Base-by-base conservation (phyloP, 805 yeast genomes). In the Yamadazyma paraphyllophila region DNA sequence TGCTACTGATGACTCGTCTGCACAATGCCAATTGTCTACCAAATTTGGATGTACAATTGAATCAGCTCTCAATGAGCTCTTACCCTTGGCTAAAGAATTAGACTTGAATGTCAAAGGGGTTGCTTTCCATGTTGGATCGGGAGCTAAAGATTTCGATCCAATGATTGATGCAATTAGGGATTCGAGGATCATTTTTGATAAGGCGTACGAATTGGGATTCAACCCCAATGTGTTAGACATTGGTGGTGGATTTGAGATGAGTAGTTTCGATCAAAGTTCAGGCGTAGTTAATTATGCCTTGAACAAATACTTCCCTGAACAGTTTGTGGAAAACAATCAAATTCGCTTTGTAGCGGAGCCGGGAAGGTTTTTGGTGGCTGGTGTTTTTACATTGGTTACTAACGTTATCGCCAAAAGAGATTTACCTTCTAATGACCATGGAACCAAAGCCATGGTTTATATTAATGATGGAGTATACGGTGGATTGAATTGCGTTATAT, bases 381-480 rank as follows among this genome's bases (percentile, higher is more conserved):
- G 81, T 38, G 91, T 96, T 3, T 89, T 91, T 66, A 87, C 96
- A 2, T 74, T 92, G 56, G 96, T 90, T 1, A 73, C 88, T 15
- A 81, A 86, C 60, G 83, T 92, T 26, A 88, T 89, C 63, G 96
- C 96, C n/a, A 82, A 86, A 52, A 80, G 98, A 50, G 41, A 47
- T n/a, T 27, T 45, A 15, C 32, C 41, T 7, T 52, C 58, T 11
- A 41, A 41, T 12, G 57, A 53, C 7, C 65, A 69, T 49, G 60
- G 71, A 37, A 78, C 84, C 32, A 86, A 69, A 48, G 78, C 85
- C 29, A 88, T 91, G 92, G 60, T 90, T 39, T 92, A 92, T 66
- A 72, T 91, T 62, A 92, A 89, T 58, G 99, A 92, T 62, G 99
- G 99, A 35, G 90, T 91, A 31, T 92, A 92, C 63, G 97, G 97